Evolutionary conservation across 345 rosid genomes (phyloP), one percentile per base, ranked within the genome.

Genomic region (Citrus hindsii): DNA sequence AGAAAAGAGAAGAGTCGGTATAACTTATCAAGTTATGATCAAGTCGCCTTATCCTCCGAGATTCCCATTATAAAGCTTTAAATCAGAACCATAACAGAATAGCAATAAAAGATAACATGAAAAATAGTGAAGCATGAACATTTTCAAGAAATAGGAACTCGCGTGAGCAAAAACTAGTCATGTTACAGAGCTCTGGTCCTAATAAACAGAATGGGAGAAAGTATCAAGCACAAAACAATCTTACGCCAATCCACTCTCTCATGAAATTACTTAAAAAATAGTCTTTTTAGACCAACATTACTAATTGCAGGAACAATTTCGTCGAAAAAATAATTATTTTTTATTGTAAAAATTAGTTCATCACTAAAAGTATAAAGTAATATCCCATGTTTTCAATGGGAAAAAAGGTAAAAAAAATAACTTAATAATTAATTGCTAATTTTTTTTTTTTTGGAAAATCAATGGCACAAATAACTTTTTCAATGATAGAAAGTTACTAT

Each of bases 81-180:
- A 28, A 24, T 70, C 59, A 28, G 72, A 70, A 48, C 1, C 37
- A 48, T 3, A 32, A 24, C 69, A 2, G 13, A 58, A 13, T 10
- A 18, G 3, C 22, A 22, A 70, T 48, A 69, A 46, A 18, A 28
- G 42, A 42, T 18, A 30, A 19, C 25, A 32, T 5, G 24, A 64
- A n/a, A 25, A 37, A 63, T 30, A 64, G 13, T 42, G 66, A 16
- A 35, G 37, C 40, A 63, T 68, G 64, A 51, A 65, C 19, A 66
- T 5, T n/a, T 42, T 7, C 16, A 30, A 66, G 22, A 72, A 68
- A 81, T 1, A 13, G 67, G 76, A 77, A 89, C 94, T 90, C 81
- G 91, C 97, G 94, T 85, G 56, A 82, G 83, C 75, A 94, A 76
- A 84, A 94, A 77, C 94, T 95, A 94, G 35, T 82, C 84, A 78